phyloP scores from a whole-genome alignment of 805 yeast genomes.

The Candida alai region DNA sequence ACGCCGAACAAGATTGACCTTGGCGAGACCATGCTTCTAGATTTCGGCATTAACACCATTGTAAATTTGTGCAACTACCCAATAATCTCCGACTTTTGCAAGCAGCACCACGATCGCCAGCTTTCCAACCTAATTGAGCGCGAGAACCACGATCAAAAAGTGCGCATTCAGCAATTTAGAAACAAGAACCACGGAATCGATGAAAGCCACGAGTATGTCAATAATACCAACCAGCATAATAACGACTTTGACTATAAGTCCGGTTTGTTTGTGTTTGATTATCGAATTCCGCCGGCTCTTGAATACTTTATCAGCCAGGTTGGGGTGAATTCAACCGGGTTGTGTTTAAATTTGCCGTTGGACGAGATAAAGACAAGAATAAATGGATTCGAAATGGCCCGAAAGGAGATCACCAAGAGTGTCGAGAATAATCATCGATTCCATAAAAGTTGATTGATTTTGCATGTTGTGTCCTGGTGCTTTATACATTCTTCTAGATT shows the following conservation, averaged over 20 bases:
- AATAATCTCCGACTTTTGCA: constrained; percentile 9
- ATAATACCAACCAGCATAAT: constrained; percentile 6
- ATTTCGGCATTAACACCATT: constrained; percentile 11
- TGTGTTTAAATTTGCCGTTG: too few species aligned
- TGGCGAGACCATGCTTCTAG: constrained; percentile 16
- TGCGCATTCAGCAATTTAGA: constrained; percentile 7
- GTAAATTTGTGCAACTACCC: constrained; percentile 19
- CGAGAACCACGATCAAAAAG: constrained; percentile 10
- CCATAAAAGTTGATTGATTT: too few species aligned
- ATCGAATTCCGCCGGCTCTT: constrained; percentile 12
- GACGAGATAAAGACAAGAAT: too few species aligned
- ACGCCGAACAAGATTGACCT: constrained; percentile 15
- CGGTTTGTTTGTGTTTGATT: constrained; percentile 28
- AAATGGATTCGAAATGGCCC: too few species aligned
- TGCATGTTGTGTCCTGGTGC: too few species aligned
- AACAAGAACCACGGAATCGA: background rate
- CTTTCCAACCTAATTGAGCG: constrained; percentile 6
- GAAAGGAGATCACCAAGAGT: too few species aligned
- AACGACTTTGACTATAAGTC: constrained; percentile 17
- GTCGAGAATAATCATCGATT: too few species aligned
- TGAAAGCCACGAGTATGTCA: constrained; percentile 3
- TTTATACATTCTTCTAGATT: too few species aligned
- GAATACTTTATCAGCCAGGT: constrained; percentile 1
- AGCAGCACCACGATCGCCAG: constrained; percentile 3
- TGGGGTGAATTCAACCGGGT: too few species aligned